Percentiles rank a stretch among this genome's conserved stretches.
These are phyloP conservation scores for Sarocladium strictum DNA, from an alignment of 2,329 filamentous ascomycete genomes.

Conservation along the genomic window DNA sequence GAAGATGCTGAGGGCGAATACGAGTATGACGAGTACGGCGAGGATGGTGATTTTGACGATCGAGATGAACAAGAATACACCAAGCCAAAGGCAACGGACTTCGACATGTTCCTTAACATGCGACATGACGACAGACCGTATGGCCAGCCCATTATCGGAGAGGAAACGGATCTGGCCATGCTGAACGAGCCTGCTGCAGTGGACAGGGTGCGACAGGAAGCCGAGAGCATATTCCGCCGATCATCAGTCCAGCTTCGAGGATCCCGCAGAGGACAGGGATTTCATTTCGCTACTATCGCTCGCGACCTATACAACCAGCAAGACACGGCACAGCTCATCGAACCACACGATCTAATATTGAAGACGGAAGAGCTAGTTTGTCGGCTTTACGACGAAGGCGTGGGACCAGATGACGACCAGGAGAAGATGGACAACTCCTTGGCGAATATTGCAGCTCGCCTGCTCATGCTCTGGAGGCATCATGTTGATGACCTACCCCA, in stretches of 20 bases:
- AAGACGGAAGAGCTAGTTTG: constrained; percentile 67
- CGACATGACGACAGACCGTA: constrained; percentile 33
- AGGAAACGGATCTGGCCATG: constrained; percentile 48
- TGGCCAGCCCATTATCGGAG: constrained; percentile 33
- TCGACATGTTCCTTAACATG: constrained; percentile 45
- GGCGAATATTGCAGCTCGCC: constrained; percentile 43
- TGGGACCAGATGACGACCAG: constrained; percentile 49
- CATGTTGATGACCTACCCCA: constrained; percentile 43
- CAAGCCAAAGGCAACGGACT: not conserved
- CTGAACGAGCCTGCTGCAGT: constrained; percentile 50
- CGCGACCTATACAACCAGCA: constrained; percentile 58
- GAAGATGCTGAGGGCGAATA: constrained; percentile 25
- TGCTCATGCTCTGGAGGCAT: constrained; percentile 51
- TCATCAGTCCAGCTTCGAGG: constrained; percentile 40
- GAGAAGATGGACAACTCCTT: constrained; percentile 52
- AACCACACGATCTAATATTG: constrained; percentile 67
- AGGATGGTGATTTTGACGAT: constrained; percentile 32
- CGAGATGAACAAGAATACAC: constrained; percentile 26
- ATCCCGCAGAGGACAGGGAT: constrained; percentile 44
- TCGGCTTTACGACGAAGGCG: constrained; percentile 57
- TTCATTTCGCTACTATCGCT: constrained; percentile 62
- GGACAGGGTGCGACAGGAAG: constrained; percentile 46
- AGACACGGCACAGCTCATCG: constrained; percentile 55
- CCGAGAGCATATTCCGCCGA: constrained; percentile 49
- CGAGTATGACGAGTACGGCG: constrained; percentile 33